phyloP scores from a whole-genome alignment of 768 basidiomycete species.

The Glaciozyma martinii region DNA sequence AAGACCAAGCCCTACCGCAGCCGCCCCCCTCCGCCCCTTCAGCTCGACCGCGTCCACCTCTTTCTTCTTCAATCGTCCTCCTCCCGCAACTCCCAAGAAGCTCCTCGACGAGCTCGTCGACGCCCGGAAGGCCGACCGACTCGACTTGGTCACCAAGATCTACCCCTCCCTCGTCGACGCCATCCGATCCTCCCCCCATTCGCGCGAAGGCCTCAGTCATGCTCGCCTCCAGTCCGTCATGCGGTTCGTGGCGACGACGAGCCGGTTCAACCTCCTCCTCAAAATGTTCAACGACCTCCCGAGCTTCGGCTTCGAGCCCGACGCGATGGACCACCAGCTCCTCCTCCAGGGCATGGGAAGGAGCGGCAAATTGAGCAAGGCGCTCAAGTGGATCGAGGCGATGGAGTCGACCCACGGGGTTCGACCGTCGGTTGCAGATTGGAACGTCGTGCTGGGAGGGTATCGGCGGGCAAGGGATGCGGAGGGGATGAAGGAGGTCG shows the following conservation, averaged over 20 bases:
- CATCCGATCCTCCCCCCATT: not conserved
- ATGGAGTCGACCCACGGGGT: slow-evolving; percentile 4
- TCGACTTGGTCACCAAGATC: slow-evolving; percentile 20
- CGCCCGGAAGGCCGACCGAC: not conserved
- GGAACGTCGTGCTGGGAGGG: slow-evolving; percentile 24
- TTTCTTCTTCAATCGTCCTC: slow-evolving; percentile 19
- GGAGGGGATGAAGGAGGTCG: slow-evolving; percentile 9
- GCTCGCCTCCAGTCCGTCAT: slow-evolving; percentile 6
- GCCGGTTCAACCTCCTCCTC: slow-evolving; percentile 1
- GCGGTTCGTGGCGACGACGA: slow-evolving; percentile 4
- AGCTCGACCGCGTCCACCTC: slow-evolving; percentile 4
- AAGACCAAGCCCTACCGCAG: too few species aligned
- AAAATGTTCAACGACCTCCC: slow-evolving; percentile 23
- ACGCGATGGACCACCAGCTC: slow-evolving; percentile 19
- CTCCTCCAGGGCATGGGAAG: slow-evolving; percentile 10
- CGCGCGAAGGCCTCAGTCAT: not conserved
- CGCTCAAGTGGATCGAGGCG: slow-evolving; percentile 20
- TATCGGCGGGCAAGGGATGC: slow-evolving; percentile 9
- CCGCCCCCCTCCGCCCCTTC: too few species aligned
- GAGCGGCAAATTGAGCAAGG: slow-evolving; percentile 1
- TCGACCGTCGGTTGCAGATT: slow-evolving; percentile 15
- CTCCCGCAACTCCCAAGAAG: not conserved
- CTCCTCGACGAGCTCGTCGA: slow-evolving; percentile 9
- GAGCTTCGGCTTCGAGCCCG: not conserved
- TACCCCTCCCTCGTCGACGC: slow-evolving; percentile 20